Evolutionary conservation across 148 eudicot species (phyloP), one percentile per base, ranked within the genome.

Genomic region (Fagopyrum tataricum): DNA sequence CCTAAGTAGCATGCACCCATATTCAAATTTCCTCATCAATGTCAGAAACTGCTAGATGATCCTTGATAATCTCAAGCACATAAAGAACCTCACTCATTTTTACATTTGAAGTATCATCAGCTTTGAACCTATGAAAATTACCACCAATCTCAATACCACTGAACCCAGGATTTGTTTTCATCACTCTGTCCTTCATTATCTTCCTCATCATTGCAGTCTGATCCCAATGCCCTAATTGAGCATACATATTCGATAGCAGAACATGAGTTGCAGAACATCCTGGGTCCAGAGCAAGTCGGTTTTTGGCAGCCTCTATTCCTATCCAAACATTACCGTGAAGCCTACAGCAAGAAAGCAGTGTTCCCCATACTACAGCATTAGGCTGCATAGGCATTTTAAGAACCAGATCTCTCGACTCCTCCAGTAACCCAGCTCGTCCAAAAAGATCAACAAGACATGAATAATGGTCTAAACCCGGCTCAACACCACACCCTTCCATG

Each of bases 381-480:
- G 87, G 81, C 48, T 82, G 78, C 79, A 80, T 80, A 2, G 88
- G 87, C 87, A 89, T 83, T 6, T 72, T 74, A 61, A 61, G 73
- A 43, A 86, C 77, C 24, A 86, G 72, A 48, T 82, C 73, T 53
- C 83, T 77, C 13, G 88, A 88, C 76, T 83, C 86, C 6, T 62
- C 44, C 56, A 84, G 70, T 69, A 77, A 73, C 9, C 93, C 93
- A 52, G 88, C 82, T 14, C 90, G 86, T 2, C 93, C 93, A 53
- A 87, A 84, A 72, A 89, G 88, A 82, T 87, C 93, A 76, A 87
- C 86, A 82, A 89, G 84, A 73, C 93, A 87, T 61, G 90, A 90
- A 40, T 85, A 85, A 80, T 89, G 93, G 74, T 85, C 87, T 64
- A 85, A 53, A 62, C 73, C 82, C 43, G 87, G 89, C 37, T 12